phyloP scores from a whole-genome alignment of 495 filamentous ascomycete species.

The Ascobolus immersus region DNA sequence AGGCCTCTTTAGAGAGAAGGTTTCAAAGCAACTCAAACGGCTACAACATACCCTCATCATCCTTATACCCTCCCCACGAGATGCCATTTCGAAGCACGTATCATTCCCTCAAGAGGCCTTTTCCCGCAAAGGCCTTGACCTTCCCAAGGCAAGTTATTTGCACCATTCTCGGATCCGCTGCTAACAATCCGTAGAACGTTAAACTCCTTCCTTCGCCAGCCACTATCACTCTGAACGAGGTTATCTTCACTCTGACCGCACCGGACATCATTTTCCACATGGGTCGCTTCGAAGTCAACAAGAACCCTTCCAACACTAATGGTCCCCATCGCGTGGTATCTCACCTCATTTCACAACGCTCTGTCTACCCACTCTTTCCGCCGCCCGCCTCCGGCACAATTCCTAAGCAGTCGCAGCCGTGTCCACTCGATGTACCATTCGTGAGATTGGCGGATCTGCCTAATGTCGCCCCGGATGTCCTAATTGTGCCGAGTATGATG shows the following conservation, averaged over 20 bases:
- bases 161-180: too few relatives aligned
- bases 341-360: conserved; percentile 62
- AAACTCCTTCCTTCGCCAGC: conserved; percentile 69
- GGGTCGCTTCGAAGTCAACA: conserved; percentile 43
- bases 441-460: conserved; percentile 76
- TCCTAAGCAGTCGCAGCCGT: conserved; percentile 24
- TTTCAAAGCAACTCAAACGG: conserved; percentile 32
- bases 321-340: conserved; percentile 40
- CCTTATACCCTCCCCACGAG: conserved; percentile 65
- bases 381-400: conserved; percentile 38
- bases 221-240: conserved; percentile 64
- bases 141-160: too few relatives aligned
- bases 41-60: conserved; percentile 26
- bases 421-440: conserved; percentile 47
- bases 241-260: conserved; percentile 48
- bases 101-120: conserved; percentile 78
- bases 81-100: conserved; percentile 55
- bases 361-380: conserved; percentile 75
- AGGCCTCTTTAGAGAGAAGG: conserved; percentile 61
- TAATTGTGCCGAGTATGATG: conserved; percentile 61
- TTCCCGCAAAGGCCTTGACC: conserved; percentile 37
- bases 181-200: conserved; percentile 40
- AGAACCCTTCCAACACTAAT: conserved; percentile 16
- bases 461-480: conserved; percentile 55
- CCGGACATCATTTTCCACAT: conserved; percentile 68